These are phyloP conservation scores for Solanum clarkiae DNA, from an alignment of 257 asterid species.

Conservation along the genomic window DNA sequence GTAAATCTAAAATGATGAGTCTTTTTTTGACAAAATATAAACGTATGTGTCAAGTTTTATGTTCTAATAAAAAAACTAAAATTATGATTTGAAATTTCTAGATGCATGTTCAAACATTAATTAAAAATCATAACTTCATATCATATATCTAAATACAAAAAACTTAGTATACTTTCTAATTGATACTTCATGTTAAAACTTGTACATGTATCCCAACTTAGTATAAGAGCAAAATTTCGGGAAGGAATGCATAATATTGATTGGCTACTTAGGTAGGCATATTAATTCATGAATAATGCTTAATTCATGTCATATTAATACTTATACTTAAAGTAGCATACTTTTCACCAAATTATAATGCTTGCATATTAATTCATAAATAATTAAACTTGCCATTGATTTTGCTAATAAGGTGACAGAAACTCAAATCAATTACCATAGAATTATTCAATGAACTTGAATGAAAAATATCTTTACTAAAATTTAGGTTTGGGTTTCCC, in stretches of 20 bases:
- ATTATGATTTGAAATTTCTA: neutral
- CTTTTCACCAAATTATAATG: neutral
- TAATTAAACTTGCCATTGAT: neutral
- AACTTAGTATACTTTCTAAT: neutral
- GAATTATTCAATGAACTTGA: neutral
- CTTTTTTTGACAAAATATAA: neutral
- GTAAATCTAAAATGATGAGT: neutral
- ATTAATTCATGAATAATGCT: too few relatives aligned
- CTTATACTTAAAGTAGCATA: too few relatives aligned
- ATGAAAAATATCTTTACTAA: neutral
- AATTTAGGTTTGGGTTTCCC: neutral
- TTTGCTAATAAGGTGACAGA: neutral
- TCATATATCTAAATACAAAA: neutral
- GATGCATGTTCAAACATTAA: neutral
- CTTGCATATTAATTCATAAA: neutral
- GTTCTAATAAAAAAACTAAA: neutral
- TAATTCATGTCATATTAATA: too few relatives aligned
- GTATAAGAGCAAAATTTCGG: too few relatives aligned
- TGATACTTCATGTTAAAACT: neutral
- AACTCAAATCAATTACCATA: neutral
- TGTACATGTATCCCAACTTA: neutral
- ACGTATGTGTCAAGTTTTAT: neutral
- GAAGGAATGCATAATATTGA: too few relatives aligned
- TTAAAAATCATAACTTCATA: neutral
- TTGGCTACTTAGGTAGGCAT: too few relatives aligned